Base-by-base conservation (phyloP, 2,329 filamentous ascomycete genomes). In the Aureobasidium namibiae region DNA sequence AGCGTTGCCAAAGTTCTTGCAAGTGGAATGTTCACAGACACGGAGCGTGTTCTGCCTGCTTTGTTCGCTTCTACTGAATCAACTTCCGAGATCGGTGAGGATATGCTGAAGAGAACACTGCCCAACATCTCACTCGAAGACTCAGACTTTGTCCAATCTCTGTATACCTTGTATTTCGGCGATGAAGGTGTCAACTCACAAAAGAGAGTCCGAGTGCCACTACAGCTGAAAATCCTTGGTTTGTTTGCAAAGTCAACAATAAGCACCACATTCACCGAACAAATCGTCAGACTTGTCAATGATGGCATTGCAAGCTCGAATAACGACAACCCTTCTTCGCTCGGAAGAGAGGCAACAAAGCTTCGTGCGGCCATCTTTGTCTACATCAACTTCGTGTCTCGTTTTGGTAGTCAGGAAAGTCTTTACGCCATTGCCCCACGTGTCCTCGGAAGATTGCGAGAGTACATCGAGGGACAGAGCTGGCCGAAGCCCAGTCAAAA, bases 321-420 rank as follows among this genome's bases (percentile, higher is more conserved):
- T 3, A 44, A 46, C n/a, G 33, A 54, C 13, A 48, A 46, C 29
- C 57, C 45, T 67, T 74, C 72, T 45, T 77, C 78, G 10, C 81
- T 80, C 33, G 85, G 86, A 0, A 78, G 92, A 8, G 91, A 96
- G 72, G 84, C 84, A 1, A 82, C 84, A 1, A 95, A 94, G 70
- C 80, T 96, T 10, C 84, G 91, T 64, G 86, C 85, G 46, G 89
- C 92, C 0, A 80, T 96, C 4, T 94, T 97, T 67, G 83, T 87
- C 39, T 95, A 92, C 66, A 83, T 95, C 59, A 89, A 90, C 54
- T 97, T 92, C 83, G 84, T 94, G 11, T 89, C 92, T 10, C 84
- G 87, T 33, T 84, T 90, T 65, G 89, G 87, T 8, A 80, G 84
- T 0, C 66, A 75, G 31, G 74, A 80, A 1, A 80, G 84, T 53